Base-by-base conservation (phyloP, 495 filamentous ascomycete species). In the Penicillium bialowiezense region DNA sequence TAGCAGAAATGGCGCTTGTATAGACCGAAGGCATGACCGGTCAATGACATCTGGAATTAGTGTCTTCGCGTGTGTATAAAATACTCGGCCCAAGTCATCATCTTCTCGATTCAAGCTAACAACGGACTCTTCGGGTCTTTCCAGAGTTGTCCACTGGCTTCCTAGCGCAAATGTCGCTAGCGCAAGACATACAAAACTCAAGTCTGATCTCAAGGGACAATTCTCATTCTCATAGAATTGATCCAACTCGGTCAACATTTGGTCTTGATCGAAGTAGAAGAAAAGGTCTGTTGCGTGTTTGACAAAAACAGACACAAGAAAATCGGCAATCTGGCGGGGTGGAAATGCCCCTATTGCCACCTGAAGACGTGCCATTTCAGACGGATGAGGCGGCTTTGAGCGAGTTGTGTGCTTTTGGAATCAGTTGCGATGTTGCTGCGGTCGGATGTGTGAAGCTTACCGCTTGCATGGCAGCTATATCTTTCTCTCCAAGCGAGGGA, bases 231-330 rank as follows among this genome's bases (percentile, higher is more conserved):
- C 44, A 33, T 62, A 65, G 33, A 62, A 48, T 5, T 55, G 44
- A 42, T 56, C 52, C 21, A 62, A 37, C 5, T 62, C 55, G 0
- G 31, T 12, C 32, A 54, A 34, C 14, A 65, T 45, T 41, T 55
- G 48, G 19, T 50, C 28, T 36, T 65, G 59, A 28, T 65, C 54
- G 44, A 62, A 46, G 36, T 62, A 65, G 41, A 62, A 65, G 36
- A 59, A 60, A 5, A 38, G 42, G 36, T 62, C 59, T 24, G 52
- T 50, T 8, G 55, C 62, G 44, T 59, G 52, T 9, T 56, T 51
- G 0, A 62, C 52, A 37, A 51, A 62, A 8, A 55, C 45, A 0
- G 50, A 52, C 2, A 65, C 12, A 13, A 65, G 38, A 39, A 65
- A 65, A 14, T 62, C 38, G 3, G 59, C 58, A 7, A 63, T 39